Base-by-base conservation (phyloP, 2,329 filamentous ascomycete genomes). In the Ramichloridium luteum region DNA sequence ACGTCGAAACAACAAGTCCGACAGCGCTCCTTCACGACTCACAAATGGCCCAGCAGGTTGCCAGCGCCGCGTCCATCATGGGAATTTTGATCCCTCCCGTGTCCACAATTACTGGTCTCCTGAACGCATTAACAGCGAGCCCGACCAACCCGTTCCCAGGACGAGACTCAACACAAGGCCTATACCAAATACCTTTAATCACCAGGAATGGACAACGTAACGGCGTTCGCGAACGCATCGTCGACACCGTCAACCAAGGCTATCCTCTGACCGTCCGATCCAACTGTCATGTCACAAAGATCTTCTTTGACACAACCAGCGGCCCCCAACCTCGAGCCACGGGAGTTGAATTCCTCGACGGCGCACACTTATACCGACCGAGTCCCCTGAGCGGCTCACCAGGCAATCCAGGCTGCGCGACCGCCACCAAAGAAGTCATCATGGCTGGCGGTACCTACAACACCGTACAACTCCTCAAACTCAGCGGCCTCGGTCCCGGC, bases 201-300 rank as follows among this genome's bases (percentile, higher is more conserved):
- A 65, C 68, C 41, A 55, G 62, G n/a, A 32, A 31, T 23, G 54
- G 50, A 17, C 47, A 62, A 27, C 68, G 73, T 18, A 66, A 59
- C 25, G 67, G 71, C 76, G 59, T 69, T 2, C 65, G 71, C 16
- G 69, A 76, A 34, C 67, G 72, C 30, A 57, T 79, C 32, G 45
- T 70, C 38, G 49, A 64, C 5, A 59, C 59, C 37, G 61, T 65
- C 45, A 37, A 46, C 3, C 57, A 71, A 37, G 69, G 69, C 13
- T 61, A 58, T 26, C 64, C 65, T 44, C 62, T 77, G 1, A 69
- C 72, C 32, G 58, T 77, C 28, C 60, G 62, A 23, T 59, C 65
- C 3, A 77, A 78, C 53, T 70, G 65, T 23, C 57, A 79, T 28
- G 79, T 72, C 40, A 75, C 77, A 32, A 75, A 74, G 50, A 56